Evolutionary conservation across 1,284 basidiomycete species (phyloP), one percentile per base, ranked within the genome.

Genomic region (Rhodotorula sp.): DNA sequence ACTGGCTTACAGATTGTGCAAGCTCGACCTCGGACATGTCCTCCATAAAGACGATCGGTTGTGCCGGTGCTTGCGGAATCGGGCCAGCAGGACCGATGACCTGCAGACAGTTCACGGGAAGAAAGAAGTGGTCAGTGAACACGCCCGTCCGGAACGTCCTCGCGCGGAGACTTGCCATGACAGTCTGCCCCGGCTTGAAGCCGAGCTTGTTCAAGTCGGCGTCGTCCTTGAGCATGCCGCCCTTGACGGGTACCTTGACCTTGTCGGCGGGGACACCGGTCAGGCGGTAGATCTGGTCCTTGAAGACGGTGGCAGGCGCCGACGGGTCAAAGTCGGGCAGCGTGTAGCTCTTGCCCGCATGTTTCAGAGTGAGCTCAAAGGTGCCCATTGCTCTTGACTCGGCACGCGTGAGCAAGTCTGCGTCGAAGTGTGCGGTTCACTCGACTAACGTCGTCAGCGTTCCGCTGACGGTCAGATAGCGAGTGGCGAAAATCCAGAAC

Each of bases 201-300:
- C 84, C 87, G 53, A 96, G 85, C 80, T 93, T 94, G 75, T 85
- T 85, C 86, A 94, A 88, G 74, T 90, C 87, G 0, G 90, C 86
- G 75, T 95, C 91, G 78, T 96, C 93, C 90, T 93, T 94, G 79
- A 96, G 85, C 76, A 92, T 85, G n/a, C 91, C 91, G 60, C 91
- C 91, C 80, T 96, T 97, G 80, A 95, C 85, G 91, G 97, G 95
- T 74, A 98, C 90, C 82, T 97, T 99, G 90, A 96, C 56, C 57
- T 53, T 51, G 57, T 58, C 56, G 37, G n/a, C 49, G 6, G 57
- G 49, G 26, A 59, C 70, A 45, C 67, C 73, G 22, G 71, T 71
- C 24, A 73, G 48, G 20, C 29, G 33, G 45, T 66, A 67, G 54
- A 76, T 62, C 56, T 68, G 64, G 26, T 77, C 69, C 61, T 77